Evolutionary conservation across 208 protist genomes (phyloP).

Genomic region (Trypanosomatidae sp.): DNA sequence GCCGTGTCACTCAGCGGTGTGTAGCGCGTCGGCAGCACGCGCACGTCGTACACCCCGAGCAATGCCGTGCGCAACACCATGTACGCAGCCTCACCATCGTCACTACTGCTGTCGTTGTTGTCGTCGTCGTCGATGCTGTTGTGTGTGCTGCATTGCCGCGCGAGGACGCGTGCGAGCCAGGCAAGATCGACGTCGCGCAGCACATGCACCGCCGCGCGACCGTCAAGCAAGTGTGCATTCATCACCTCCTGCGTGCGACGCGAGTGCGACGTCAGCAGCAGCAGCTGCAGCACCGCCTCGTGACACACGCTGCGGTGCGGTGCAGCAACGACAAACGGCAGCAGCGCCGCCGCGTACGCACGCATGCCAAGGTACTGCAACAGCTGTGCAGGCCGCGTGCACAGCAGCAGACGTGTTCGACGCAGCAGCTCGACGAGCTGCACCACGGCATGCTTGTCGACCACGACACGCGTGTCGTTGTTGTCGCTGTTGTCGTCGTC

Average conservation of each 20-base stretch:
- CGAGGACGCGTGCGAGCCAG: conserved; percentile 46
- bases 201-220: conserved; percentile 45
- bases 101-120: too few species aligned
- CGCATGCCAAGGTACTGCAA: conserved; percentile 38
- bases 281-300: conserved; percentile 55
- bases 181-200: conserved; percentile 44
- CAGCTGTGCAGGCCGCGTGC: conserved; percentile 18
- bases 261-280: conserved; percentile 49
- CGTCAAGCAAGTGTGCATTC: conserved; percentile 35
- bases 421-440: conserved; percentile 21
- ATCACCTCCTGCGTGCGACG: conserved; percentile 63
- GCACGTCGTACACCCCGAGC: conserved; percentile 48
- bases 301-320: conserved; percentile 16
- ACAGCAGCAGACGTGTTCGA: conserved; percentile 36
- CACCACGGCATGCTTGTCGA: conserved; percentile 3
- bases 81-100: conserved; percentile 31
- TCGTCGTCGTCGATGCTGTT: too few species aligned
- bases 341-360: conserved; percentile 32
- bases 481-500: not conserved
- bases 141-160: too few species aligned
- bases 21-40: conserved; percentile 15
- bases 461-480: not conserved
- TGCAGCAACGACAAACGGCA: conserved; percentile 37
- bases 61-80: conserved; percentile 42
- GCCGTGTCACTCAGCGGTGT: conserved; percentile 9